Conservation (phyloP, 129 eudicot genomes). For the Arctium lappa region DNA sequence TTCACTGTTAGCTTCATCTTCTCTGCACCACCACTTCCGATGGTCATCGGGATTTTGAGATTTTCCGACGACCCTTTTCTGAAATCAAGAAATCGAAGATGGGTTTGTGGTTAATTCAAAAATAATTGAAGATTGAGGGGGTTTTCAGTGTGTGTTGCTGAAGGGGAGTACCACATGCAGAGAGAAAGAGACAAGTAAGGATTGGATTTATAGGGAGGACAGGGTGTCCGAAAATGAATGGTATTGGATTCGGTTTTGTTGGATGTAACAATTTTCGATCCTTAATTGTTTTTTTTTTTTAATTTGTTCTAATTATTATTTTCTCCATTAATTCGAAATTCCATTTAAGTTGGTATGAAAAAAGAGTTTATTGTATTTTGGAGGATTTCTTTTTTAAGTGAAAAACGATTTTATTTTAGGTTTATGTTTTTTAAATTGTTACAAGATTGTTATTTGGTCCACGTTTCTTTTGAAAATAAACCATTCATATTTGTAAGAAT, state of each 20-base stretch:
- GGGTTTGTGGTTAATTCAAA: background rate
- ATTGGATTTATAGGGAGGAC: no score
- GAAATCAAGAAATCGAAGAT: background rate
- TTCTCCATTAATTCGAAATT: no score
- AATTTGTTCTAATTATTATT: no score
- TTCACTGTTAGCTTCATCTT: constrained; percentile 20
- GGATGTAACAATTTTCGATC: background rate
- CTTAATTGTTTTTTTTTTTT: no score
- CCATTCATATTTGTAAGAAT: no score
- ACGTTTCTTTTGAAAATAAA: no score
- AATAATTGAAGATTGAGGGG: background rate
- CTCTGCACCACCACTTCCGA: background rate
- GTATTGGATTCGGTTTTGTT: background rate
- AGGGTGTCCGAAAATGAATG: background rate
- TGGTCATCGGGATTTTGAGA: background rate
- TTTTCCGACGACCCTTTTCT: background rate
- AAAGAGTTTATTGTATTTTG: no score
- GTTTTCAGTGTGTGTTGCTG: background rate
- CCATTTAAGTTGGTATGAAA: no score
- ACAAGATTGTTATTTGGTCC: no score
- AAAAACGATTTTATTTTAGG: no score
- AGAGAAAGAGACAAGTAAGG: background rate
- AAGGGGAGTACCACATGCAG: background rate
- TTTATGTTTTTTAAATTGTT: no score
- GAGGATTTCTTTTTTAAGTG: no score